Conservation (phyloP, 2,329 filamentous ascomycete species). For the Penicillium decumbens region DNA sequence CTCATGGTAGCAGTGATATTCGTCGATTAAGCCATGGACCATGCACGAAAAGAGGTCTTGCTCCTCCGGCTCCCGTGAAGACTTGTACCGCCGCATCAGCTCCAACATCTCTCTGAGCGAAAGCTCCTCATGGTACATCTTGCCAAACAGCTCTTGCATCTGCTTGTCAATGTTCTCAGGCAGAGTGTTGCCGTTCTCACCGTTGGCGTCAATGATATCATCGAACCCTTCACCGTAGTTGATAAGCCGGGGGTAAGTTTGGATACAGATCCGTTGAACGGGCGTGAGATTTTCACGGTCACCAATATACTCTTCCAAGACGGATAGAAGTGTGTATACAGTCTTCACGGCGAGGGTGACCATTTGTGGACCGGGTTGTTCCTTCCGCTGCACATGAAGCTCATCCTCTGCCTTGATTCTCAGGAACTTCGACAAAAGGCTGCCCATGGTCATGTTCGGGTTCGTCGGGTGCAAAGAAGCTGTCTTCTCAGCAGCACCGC, state of each 20-base stretch:
- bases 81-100: slow-evolving; percentile 79
- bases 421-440: slow-evolving; percentile 72
- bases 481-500: slow-evolving; percentile 58
- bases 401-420: slow-evolving; percentile 81
- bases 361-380: slow-evolving; percentile 62
- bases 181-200: slow-evolving; percentile 73
- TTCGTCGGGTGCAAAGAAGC: neutral
- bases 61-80: slow-evolving; percentile 73
- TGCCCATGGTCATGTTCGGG: slow-evolving; percentile 62
- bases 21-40: slow-evolving; percentile 96
- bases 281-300: slow-evolving; percentile 67
- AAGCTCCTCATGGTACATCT: slow-evolving; percentile 91
- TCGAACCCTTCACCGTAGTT: slow-evolving; percentile 94
- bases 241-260: slow-evolving; percentile 87
- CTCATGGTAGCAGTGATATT: slow-evolving; percentile 90
- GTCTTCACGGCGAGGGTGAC: slow-evolving; percentile 80
- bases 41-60: slow-evolving; percentile 97
- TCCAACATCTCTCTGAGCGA: slow-evolving; percentile 82
- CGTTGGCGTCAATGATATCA: slow-evolving; percentile 82
- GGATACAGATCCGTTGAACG: slow-evolving; percentile 82
- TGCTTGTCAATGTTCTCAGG: slow-evolving; percentile 74
- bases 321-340: slow-evolving; percentile 71
- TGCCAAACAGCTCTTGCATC: slow-evolving; percentile 97
- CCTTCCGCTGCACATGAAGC: slow-evolving; percentile 63
- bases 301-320: slow-evolving; percentile 64